Percentiles rank a stretch among this genome's conserved stretches.
These are phyloP conservation scores for Cryptococcus sp. DNA, from an alignment of 1,284 basidiomycete species.

Conservation along the genomic window DNA sequence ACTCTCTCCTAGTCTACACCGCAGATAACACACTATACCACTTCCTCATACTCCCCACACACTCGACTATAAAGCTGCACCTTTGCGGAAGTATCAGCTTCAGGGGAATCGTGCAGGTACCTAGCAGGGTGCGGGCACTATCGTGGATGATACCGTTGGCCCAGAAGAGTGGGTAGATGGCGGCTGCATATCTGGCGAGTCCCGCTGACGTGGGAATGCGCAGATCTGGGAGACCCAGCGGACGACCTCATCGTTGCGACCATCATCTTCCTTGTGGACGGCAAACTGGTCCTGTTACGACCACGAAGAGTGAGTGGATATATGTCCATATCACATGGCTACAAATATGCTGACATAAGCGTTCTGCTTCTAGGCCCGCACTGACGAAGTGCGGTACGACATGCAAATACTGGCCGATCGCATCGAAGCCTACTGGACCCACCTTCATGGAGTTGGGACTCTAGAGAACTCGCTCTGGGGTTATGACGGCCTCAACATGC, in stretches of 20 bases:
- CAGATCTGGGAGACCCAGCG: conserved; percentile 88
- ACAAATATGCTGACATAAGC: conserved; percentile 10
- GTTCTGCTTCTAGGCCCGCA: conserved; percentile 58
- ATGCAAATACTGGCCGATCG: conserved; percentile 94
- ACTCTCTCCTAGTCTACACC: conserved; percentile 94
- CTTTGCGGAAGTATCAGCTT: conserved; percentile 95
- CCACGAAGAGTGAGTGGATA: conserved; percentile 64
- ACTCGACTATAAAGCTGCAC: conserved; percentile 77
- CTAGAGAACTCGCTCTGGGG: conserved; percentile 97
- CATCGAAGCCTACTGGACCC: conserved; percentile 98
- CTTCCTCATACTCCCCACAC: conserved; percentile 83
- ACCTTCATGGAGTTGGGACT: conserved; percentile 83
- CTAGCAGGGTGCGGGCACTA: conserved; percentile 79
- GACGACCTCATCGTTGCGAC: conserved; percentile 92
- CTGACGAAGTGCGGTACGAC: conserved; percentile 86
- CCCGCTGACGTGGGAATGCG: background rate
- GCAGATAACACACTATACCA: conserved; percentile 93
- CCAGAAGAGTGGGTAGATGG: conserved; percentile 89
- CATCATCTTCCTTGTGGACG: conserved; percentile 93
- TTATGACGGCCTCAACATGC: conserved; percentile 83
- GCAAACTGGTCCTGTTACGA: conserved; percentile 80
- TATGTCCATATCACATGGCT: background rate
- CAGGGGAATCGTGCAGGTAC: conserved; percentile 81
- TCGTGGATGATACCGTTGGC: conserved; percentile 95
- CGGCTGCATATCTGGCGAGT: conserved; percentile 34